These are phyloP conservation scores for Litchi chinensis DNA, from an alignment of 345 rosid species.

Conservation along the genomic window DNA sequence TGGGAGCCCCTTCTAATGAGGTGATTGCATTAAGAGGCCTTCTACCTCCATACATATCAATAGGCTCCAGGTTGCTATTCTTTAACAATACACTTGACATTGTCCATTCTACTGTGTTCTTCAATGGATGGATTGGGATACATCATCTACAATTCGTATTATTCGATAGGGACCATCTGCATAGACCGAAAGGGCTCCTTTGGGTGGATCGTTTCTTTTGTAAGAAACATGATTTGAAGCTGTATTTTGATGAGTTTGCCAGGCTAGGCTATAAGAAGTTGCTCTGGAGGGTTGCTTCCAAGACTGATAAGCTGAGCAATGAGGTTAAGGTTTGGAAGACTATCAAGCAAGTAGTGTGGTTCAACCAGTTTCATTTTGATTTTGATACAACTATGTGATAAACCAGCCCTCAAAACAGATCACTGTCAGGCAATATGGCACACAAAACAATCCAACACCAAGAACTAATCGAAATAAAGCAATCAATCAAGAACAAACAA, in stretches of 20 bases:
- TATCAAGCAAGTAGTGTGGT: no score
- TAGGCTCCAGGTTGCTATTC: conserved; percentile 58
- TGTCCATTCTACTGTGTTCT: conserved; percentile 48
- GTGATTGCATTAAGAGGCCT: conserved; percentile 59
- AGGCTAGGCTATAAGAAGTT: conserved; percentile 48
- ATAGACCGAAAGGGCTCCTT: conserved; percentile 49
- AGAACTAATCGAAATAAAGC: no score
- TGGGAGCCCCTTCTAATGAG: conserved; percentile 57
- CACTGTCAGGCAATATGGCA: no score
- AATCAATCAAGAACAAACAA: no score
- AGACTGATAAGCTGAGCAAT: conserved; percentile 45
- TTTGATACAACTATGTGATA: no score
- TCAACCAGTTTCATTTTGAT: no score
- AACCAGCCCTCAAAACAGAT: no score
- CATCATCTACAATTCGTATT: conserved; percentile 50
- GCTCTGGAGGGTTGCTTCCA: conserved; percentile 48
- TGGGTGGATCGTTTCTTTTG: conserved; percentile 66
- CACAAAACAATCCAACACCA: no score
- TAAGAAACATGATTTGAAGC: conserved; percentile 39
- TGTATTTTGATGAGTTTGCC: conserved; percentile 46
- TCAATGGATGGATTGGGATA: conserved; percentile 53
- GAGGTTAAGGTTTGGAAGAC: conserved; percentile 23
- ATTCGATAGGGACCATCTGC: conserved; percentile 56
- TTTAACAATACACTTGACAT: conserved; percentile 62
- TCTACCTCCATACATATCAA: conserved; percentile 46